phyloP scores from a whole-genome alignment of 1,284 basidiomycete species.

The Volvariella surrecta region DNA sequence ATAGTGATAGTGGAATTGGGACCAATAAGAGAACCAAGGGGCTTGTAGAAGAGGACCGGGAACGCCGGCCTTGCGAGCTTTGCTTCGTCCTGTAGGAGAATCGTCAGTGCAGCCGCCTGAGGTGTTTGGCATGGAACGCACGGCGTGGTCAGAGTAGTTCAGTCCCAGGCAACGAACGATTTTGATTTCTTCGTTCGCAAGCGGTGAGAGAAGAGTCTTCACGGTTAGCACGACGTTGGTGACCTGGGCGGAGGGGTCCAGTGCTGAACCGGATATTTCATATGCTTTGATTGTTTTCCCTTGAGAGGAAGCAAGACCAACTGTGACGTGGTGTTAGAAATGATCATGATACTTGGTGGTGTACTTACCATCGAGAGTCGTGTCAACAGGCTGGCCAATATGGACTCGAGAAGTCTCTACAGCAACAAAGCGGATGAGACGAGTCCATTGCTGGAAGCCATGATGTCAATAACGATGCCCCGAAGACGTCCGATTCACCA shows the following conservation, averaged over 20 bases:
- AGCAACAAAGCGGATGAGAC: constrained; percentile 78
- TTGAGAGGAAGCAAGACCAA: constrained; percentile 56
- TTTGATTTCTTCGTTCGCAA: constrained; percentile 55
- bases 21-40: constrained; percentile 61
- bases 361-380: constrained; percentile 50
- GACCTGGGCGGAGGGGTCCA: constrained; percentile 56
- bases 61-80: constrained; percentile 54
- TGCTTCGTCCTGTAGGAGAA: constrained; percentile 45
- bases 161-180: constrained; percentile 73
- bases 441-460: constrained; percentile 56
- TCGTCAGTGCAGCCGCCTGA: neutral
- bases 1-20: constrained; percentile 62
- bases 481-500: constrained; percentile 3
- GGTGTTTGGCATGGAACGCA: constrained; percentile 25
- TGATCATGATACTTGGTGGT: neutral
- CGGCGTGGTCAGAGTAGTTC: constrained; percentile 77
- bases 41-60: constrained; percentile 79
- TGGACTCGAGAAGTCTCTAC: constrained; percentile 67
- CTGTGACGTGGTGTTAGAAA: constrained; percentile 23
- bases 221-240: constrained; percentile 60
- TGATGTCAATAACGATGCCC: neutral
- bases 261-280: constrained; percentile 59
- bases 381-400: constrained; percentile 70
- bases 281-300: constrained; percentile 51
- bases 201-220: constrained; percentile 60